Percentiles rank a stretch among this genome's conserved stretches.
Evolutionary conservation across 805 yeast genomes (phyloP).

Genomic region (Hanseniaspora guilliermondii): DNA sequence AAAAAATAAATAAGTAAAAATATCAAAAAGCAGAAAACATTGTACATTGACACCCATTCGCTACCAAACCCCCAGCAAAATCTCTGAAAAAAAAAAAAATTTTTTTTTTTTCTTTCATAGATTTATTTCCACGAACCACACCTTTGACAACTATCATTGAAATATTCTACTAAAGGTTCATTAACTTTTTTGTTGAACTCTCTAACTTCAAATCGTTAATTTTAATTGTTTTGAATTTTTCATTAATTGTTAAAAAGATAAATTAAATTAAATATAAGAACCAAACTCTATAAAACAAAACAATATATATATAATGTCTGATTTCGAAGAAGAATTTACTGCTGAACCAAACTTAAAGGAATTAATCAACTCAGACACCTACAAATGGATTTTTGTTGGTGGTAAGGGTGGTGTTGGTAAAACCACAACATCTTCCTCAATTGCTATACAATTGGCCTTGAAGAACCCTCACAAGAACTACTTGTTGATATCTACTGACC

Average conservation of each 20-base stretch:
- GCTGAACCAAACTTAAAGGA: conserved; percentile 64
- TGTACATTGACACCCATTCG: too few species aligned
- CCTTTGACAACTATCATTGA: too few species aligned
- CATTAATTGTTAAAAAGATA: too few species aligned
- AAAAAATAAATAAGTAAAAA: too few species aligned
- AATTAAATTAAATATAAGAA: neutral
- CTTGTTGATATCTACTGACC: conserved; percentile 88
- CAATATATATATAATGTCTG: conserved; percentile 1
- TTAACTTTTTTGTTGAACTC: too few species aligned
- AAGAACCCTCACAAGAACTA: conserved; percentile 69
- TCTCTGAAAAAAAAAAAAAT: too few species aligned
- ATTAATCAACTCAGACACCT: conserved; percentile 49
- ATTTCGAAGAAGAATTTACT: conserved; percentile 38
- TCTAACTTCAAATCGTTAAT: too few species aligned
- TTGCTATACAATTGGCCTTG: conserved; percentile 86
- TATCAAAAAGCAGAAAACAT: too few species aligned
- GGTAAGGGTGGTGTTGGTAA: conserved; percentile 99
- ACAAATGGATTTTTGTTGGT: conserved; percentile 96
- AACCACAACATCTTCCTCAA: conserved; percentile 91
- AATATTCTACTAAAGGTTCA: too few species aligned
- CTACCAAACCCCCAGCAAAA: too few species aligned
- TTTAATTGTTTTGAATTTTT: neutral
- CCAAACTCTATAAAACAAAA: neutral
- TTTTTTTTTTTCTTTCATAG: too few species aligned
- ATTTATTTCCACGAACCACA: too few species aligned